Conservation (phyloP, 805 yeast species). For the Barnettozyma botsteinii region DNA sequence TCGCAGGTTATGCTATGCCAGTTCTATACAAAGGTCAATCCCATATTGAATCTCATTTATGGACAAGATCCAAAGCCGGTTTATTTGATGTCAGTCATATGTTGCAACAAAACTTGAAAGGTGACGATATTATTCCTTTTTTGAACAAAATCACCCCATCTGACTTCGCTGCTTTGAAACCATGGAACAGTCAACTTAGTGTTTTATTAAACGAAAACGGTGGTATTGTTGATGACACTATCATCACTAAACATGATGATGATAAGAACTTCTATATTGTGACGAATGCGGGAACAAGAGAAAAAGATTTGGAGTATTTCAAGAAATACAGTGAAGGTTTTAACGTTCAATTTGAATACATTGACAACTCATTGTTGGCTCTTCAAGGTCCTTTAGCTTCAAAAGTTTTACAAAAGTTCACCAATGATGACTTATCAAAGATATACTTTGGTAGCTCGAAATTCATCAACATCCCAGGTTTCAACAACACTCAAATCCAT, state of each 20-base stretch:
- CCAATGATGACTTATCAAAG: constrained; percentile 50
- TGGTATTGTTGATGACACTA: constrained; percentile 88
- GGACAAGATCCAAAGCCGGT: constrained; percentile 89
- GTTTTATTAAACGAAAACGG: constrained; percentile 73
- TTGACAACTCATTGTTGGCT: constrained; percentile 77
- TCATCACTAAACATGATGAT: constrained; percentile 76
- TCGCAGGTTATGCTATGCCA: constrained; percentile 97
- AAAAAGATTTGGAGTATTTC: constrained; percentile 67
- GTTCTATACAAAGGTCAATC: constrained; percentile 78
- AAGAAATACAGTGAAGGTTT: constrained; percentile 39
- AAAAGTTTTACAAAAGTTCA: constrained; percentile 55
- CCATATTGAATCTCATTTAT: constrained; percentile 88
- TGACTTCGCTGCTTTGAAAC: constrained; percentile 54
- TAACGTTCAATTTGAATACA: constrained; percentile 36
- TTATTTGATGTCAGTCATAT: constrained; percentile 95
- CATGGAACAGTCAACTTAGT: constrained; percentile 64
- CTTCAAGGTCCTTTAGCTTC: constrained; percentile 89
- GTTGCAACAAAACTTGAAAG: constrained; percentile 82
- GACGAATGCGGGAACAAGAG: constrained; percentile 94
- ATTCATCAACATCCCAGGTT: constrained; percentile 25
- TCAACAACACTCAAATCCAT: constrained; percentile 46
- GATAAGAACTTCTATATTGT: constrained; percentile 71
- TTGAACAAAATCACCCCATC: constrained; percentile 85
- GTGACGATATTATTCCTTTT: constrained; percentile 60
- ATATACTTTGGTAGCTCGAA: constrained; percentile 68